Evolutionary conservation across 208 protist genomes (phyloP).

Genomic region (Wallacemonas sp.): DNA sequence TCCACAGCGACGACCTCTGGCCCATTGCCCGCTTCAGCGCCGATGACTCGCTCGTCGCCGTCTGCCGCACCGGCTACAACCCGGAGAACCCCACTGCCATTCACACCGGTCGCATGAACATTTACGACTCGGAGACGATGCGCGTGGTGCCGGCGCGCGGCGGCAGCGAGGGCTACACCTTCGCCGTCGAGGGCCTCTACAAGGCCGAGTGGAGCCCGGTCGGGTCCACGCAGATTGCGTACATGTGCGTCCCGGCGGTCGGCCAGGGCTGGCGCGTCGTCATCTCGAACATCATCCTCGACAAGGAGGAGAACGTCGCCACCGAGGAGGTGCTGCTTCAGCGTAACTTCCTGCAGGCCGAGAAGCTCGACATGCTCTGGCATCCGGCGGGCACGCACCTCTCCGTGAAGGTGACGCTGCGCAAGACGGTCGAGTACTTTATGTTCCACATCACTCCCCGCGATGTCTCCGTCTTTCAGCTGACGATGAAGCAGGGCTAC

Average conservation of each 20-base stretch:
- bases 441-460: conserved; percentile 73
- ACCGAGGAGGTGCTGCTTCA: conserved; percentile 68
- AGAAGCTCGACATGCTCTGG: conserved; percentile 85
- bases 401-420: conserved; percentile 70
- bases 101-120: conserved; percentile 60
- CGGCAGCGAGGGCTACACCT: conserved; percentile 58
- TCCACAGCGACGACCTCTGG: conserved; percentile 77
- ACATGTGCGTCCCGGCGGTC: conserved; percentile 50
- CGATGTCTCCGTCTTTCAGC: conserved; percentile 58
- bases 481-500: conserved; percentile 74
- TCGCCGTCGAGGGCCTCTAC: conserved; percentile 69
- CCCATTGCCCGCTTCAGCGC: conserved; percentile 88
- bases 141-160: conserved; percentile 53
- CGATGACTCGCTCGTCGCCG: conserved; percentile 82
- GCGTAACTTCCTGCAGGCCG: conserved; percentile 81
- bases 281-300: conserved; percentile 71
- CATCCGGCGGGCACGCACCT: conserved; percentile 86
- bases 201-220: conserved; percentile 88
- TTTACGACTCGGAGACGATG: conserved; percentile 84
- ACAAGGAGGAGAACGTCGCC: conserved; percentile 72
- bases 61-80: conserved; percentile 69
- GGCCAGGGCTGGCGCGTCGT: conserved; percentile 81
- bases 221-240: conserved; percentile 75
- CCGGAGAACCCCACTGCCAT: conserved; percentile 32
- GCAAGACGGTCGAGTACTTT: conserved; percentile 74